These are phyloP conservation scores for Rugonectria rugulosa DNA, from an alignment of 2,329 filamentous ascomycete species.

Conservation along the genomic window DNA sequence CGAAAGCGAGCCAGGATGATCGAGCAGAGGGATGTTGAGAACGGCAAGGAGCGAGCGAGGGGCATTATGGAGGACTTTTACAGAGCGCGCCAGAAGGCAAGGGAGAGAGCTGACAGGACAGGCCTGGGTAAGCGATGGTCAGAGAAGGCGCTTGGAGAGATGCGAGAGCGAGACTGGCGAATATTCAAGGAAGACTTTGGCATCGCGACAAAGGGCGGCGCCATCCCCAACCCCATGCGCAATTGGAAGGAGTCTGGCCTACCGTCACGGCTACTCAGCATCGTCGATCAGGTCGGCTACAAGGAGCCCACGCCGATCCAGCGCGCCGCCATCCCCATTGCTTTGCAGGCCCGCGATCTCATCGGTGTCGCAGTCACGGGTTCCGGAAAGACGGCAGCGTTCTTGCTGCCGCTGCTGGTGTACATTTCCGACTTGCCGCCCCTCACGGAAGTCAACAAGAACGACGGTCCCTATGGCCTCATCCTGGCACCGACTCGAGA, in stretches of 20 bases:
- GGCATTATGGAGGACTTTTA: constrained; percentile 85
- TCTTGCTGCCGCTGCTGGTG: constrained; percentile 88
- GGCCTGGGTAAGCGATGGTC: constrained; percentile 94
- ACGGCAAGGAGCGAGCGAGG: constrained; percentile 77
- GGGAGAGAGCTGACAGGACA: constrained; percentile 75
- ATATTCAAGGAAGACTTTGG: constrained; percentile 99
- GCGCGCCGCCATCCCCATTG: constrained; percentile 93
- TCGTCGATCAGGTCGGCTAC: constrained; percentile 87
- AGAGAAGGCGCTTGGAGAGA: constrained; percentile 88
- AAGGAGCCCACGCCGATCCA: constrained; percentile 92
- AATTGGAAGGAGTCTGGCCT: constrained; percentile 88
- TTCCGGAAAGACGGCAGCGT: constrained; percentile 97
- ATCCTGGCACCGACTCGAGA: constrained; percentile 97
- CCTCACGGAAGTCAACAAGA: constrained; percentile 84
- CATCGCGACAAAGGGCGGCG: constrained; percentile 91
- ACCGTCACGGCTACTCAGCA: constrained; percentile 78
- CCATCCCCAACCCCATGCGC: constrained; percentile 95
- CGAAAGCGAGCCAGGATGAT: constrained; percentile 72
- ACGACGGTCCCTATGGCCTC: constrained; percentile 96
- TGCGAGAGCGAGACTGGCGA: constrained; percentile 98
- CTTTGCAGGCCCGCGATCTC: constrained; percentile 89
- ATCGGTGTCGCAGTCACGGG: constrained; percentile 98
- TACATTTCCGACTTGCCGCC: constrained; percentile 93
- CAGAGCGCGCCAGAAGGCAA: constrained; percentile 66
- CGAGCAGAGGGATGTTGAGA: constrained; percentile 76